Base-by-base conservation (phyloP, 176 grass and related monocot genomes). In the Saccharum spontaneum region DNA sequence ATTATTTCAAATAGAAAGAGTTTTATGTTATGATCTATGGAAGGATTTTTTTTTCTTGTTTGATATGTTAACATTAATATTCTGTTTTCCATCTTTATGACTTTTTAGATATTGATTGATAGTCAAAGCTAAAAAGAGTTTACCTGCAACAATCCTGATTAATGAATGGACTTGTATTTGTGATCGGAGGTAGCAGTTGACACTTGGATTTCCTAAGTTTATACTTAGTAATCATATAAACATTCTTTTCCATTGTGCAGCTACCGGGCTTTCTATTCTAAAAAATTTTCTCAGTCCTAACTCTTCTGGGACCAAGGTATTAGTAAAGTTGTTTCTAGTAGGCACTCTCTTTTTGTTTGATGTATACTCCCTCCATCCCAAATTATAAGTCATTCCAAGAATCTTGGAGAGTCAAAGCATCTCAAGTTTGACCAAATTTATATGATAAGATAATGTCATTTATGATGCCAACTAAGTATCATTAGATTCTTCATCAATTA, bases 201-300 rank as follows among this genome's bases (percentile, higher is more conserved):
- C 68, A 54, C 52, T 65, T 23, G 48, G 31, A 33, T 44, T 57
- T 84, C 40, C 9, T 24, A 44, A 55, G 18, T 48, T 12, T 71
- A 72, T 26, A 28, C 63, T 59, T 83, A 18, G 18, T 68, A 60
- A 76, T 66, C 48, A 34, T 75, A 20, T 59, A 3, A 22, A 61
- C 10, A 48, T 65, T 63, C 0, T 82, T 60, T 81, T 67, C 7
- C 66, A n/a, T 38, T 49, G 39, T 82, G 63, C 91, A 99, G 97
- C 55, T 89, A 89, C 94, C 46, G 97, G 97, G 46, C 86, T 99
- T 89, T 89, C 90, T 30, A 92, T 99, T 89, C 83, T 99, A 36
- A 87, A 85, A 78, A 92, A 86, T 41, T 99, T 96, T 83, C 91
- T 99, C 64, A 90, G 86, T 63, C 84, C 92, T 40, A 87, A 67